Conservation (phyloP, 2,329 filamentous ascomycete genomes). For the Sclerotinia trifoliorum region DNA sequence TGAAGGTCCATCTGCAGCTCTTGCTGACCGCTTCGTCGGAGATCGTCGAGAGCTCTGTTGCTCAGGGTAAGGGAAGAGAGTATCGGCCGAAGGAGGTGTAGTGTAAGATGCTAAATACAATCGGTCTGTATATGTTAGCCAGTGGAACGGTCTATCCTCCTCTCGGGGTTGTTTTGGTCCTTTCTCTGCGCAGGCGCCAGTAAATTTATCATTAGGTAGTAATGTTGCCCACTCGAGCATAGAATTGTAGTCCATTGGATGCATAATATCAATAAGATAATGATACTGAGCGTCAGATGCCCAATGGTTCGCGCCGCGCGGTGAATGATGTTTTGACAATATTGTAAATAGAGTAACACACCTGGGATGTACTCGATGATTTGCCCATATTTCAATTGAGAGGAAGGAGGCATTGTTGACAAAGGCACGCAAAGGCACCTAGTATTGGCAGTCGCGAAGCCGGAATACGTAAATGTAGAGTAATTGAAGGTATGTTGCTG, state of each 20-base stretch:
- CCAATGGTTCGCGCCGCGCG: slow-evolving; percentile 24
- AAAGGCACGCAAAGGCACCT: slow-evolving; percentile 13
- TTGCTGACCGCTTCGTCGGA: slow-evolving; percentile 72
- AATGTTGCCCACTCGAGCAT: slow-evolving; percentile 34
- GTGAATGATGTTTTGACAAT: slow-evolving; percentile 22
- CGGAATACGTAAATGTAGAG: neutral
- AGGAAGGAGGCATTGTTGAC: slow-evolving; percentile 46
- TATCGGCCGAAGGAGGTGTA: slow-evolving; percentile 74
- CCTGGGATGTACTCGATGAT: slow-evolving; percentile 96
- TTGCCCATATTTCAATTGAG: slow-evolving; percentile 65
- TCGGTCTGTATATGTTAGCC: slow-evolving; percentile 65
- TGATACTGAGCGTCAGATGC: slow-evolving; percentile 28
- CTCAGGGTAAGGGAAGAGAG: slow-evolving; percentile 78
- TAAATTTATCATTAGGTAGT: slow-evolving; percentile 26
- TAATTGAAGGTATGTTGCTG: neutral
- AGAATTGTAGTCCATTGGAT: slow-evolving; percentile 27
- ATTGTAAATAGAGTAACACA: slow-evolving; percentile 45
- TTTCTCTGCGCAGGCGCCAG: slow-evolving; percentile 18
- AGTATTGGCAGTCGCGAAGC: slow-evolving; percentile 15
- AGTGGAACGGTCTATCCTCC: slow-evolving; percentile 28
- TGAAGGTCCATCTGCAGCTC: slow-evolving; percentile 59
- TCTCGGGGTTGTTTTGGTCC: slow-evolving; percentile 6
- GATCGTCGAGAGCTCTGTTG: slow-evolving; percentile 55
- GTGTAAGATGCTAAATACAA: slow-evolving; percentile 93
- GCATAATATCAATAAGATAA: slow-evolving; percentile 30